Percentiles rank a stretch among this genome's conserved stretches.
phyloP scores from a whole-genome alignment of 169 alveolate genomes.

The Theileria parva region DNA sequence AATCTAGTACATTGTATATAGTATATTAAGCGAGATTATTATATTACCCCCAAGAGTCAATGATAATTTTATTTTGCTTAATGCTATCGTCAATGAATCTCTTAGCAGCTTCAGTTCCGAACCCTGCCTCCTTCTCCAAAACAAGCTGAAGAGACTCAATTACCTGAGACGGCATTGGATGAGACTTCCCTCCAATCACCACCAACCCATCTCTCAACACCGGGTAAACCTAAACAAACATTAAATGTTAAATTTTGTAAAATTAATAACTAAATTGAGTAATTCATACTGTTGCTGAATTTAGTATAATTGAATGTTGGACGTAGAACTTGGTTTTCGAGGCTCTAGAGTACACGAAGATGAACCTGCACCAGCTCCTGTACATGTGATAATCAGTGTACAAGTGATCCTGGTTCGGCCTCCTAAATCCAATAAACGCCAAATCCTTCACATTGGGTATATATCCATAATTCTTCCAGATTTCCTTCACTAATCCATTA shows the following conservation, averaged over 20 bases:
- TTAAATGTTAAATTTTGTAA: not conserved
- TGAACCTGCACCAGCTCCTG: constrained; percentile 34
- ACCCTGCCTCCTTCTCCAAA: constrained; percentile 44
- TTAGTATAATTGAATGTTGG: constrained; percentile 34
- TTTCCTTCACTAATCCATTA: not conserved
- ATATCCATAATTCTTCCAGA: constrained; percentile 23
- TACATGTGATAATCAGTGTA: constrained; percentile 36
- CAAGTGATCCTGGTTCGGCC: constrained; percentile 46
- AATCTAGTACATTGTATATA: not conserved
- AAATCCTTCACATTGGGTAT: constrained; percentile 40
- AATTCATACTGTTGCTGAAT: constrained; percentile 16
- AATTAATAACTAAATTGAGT: not conserved
- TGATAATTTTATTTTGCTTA: constrained; percentile 38
- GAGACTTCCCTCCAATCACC: constrained; percentile 61
- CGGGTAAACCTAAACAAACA: constrained; percentile 8
- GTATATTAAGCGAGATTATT: not conserved
- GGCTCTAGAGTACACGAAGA: constrained; percentile 57
- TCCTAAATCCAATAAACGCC: constrained; percentile 60
- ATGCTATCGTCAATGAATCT: constrained; percentile 40
- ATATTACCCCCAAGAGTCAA: constrained; percentile 62
- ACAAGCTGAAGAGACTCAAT: constrained; percentile 28
- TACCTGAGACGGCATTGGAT: constrained; percentile 66
- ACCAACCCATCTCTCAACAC: constrained; percentile 41
- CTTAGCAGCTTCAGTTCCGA: constrained; percentile 39
- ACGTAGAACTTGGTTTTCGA: constrained; percentile 46